Evolutionary conservation across 306 rosid species (phyloP), one percentile per base, ranked within the genome.

Genomic region (Begonia loranthoides): DNA sequence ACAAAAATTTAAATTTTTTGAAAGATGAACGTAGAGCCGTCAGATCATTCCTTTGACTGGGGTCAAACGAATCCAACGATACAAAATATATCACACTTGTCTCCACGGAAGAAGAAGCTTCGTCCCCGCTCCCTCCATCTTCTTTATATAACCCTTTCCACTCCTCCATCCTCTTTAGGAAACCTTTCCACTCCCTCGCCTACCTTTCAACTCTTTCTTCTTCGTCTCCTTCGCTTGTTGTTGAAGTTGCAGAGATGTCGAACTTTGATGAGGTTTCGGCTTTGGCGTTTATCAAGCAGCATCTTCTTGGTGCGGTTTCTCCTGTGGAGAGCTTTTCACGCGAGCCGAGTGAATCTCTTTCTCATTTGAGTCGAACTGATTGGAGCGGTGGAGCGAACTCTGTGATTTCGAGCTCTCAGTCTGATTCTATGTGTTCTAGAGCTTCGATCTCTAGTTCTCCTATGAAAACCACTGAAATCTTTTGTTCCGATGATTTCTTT

Each of bases 291-390:
- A 75, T 82, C 50, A 82, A 82, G 58, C 55, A 67, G 33, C 92
- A 82, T 58, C 82, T 82, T 51, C 47, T 82, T 0, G 92, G 83
- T 48, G 86, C 75, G 44, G 55, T 67, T 15, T 81, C 90, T 24
- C 90, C 90, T 0, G 15, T 77, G 9, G 56, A 15, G 38, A 49
- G 28, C 40, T 52, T 55, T 17, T 12, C 61, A n/a, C 3, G 13
- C 12, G 59, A 48, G 17, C 62, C 40, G 33, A 12, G 9, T 48
- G 24, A 24, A 33, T 34, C 47, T 43, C 4, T 43, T 10, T 43
- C 47, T 11, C n/a, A 3, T 43, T 43, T 43, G 13, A n/a, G n/a
- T 43, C 47, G 15, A 43, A 12, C 2, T 43, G 47, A 43, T 43
- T 43, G 47, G 47, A 43, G 8, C 47, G 4, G n/a, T 2, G 47